A percentile compares a stretch with the other conserved stretches of the same genome.
These are phyloP conservation scores for Arthrobotrys megalospora DNA, from an alignment of 2,329 filamentous ascomycete genomes.

Conservation along the genomic window DNA sequence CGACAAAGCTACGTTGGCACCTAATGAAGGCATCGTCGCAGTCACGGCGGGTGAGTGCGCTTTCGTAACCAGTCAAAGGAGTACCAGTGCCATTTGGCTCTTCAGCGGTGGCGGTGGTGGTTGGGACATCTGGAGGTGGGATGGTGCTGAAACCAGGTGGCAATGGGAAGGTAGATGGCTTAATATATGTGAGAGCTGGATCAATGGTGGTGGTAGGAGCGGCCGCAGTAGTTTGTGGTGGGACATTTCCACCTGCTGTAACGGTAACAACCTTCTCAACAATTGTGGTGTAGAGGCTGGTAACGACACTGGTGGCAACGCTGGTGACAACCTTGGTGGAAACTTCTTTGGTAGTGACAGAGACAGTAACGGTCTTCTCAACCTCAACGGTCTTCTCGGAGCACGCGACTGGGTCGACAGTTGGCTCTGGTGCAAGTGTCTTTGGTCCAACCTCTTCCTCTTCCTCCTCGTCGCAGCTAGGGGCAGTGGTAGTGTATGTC, in stretches of 20 bases:
- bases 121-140: conserved; percentile 25
- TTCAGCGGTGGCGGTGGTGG: background rate
- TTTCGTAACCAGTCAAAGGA: conserved; percentile 45
- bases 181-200: background rate
- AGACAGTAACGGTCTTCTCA: conserved; percentile 32
- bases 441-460: conserved; percentile 18
- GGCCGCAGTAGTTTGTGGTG: background rate
- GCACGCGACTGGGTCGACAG: conserved; percentile 18
- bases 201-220: conserved; percentile 4
- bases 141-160: conserved; percentile 34
- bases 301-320: conserved; percentile 16
- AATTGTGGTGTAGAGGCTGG: conserved; percentile 38
- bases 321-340: conserved; percentile 46
- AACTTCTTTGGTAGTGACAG: conserved; percentile 25
- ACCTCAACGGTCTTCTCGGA: conserved; percentile 10
- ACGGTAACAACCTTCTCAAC: conserved; percentile 55
- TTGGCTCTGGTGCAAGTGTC: conserved; percentile 25
- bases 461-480: conserved; percentile 45
- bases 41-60: conserved; percentile 45
- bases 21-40: conserved; percentile 47
- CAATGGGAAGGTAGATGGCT: conserved; percentile 35
- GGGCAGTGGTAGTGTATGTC: conserved; percentile 43
- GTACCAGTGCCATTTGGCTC: conserved; percentile 49
- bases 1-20: conserved; percentile 48
- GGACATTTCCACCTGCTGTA: conserved; percentile 51